phyloP scores from a whole-genome alignment of 2,329 filamentous ascomycete species.

The Graphilbum sp. region DNA sequence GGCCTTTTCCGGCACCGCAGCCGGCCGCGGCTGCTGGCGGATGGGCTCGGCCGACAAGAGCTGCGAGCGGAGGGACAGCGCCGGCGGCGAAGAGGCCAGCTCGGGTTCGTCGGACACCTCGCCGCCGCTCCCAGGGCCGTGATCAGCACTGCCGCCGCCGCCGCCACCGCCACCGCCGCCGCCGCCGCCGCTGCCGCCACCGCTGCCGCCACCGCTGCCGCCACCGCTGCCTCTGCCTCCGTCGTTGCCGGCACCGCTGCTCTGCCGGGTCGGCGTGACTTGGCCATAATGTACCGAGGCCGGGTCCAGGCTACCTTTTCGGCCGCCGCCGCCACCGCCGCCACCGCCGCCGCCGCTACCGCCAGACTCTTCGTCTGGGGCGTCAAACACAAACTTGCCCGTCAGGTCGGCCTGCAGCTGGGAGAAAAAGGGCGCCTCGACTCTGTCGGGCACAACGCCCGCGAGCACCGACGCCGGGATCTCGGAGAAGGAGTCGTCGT shows the following conservation, averaged over 20 bases:
- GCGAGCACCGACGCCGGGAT: slow-evolving; percentile 34
- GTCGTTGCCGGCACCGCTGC: too few relatives aligned
- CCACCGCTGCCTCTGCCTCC: too few relatives aligned
- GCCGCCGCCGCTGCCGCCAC: too few relatives aligned
- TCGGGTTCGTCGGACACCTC: neutral
- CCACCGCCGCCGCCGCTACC: too few relatives aligned
- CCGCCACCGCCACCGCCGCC: too few relatives aligned
- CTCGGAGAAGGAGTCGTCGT: slow-evolving; percentile 42
- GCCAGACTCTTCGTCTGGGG: too few relatives aligned
- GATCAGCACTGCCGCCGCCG: too few relatives aligned
- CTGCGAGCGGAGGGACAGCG: neutral
- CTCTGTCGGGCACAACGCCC: slow-evolving; percentile 25
- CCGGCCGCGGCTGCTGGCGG: neutral
- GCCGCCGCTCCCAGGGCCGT: neutral
- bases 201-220: too few relatives aligned
- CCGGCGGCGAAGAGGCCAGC: neutral
- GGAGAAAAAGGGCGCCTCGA: slow-evolving; percentile 4
- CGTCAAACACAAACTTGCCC: neutral
- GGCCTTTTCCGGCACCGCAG: neutral
- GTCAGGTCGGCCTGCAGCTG: slow-evolving; percentile 8
- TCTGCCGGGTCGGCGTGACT: too few relatives aligned
- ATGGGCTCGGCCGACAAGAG: neutral
- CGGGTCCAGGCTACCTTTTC: too few relatives aligned
- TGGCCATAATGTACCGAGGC: too few relatives aligned
- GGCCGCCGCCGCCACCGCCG: neutral